Evolutionary conservation across 257 asterid species (phyloP), one percentile per base, ranked within the genome.

Genomic region (Ilex asprella): DNA sequence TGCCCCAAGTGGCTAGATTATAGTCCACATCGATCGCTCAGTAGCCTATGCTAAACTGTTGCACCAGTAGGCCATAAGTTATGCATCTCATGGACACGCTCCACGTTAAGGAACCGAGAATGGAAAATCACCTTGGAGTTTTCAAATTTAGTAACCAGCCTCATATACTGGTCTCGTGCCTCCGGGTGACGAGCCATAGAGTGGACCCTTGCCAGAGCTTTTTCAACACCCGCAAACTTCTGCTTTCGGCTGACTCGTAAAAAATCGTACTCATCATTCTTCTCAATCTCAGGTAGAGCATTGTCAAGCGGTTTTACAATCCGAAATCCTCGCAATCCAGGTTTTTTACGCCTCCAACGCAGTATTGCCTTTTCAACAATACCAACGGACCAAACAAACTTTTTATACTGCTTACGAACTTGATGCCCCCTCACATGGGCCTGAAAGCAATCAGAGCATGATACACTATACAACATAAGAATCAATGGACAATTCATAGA

Each of bases 341-440:
- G 30, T 52, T 56, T 68, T 39, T 68, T 73, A 58, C 73, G 61
- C 74, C 78, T 73, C 78, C 78, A 73, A 14, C 74, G 78, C 53
- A 68, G 56, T 54, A 73, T 73, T 3, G 31, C 78, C 57, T 68
- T 73, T 59, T 73, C 78, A 52, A 73, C 62, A 52, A 73, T 57
- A 49, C 78, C 35, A 44, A 73, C 74, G 0, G 71, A 46, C 78
- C 78, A 68, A 55, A 68, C 55, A 16, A 73, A 53, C 67, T 67
- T 67, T 59, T 63, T 64, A 39, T 59, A 68, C 9, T 68, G 67
- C 70, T 63, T 73, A n/a, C 61, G 55, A 58, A 63, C 71, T 54
- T 67, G 74, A 73, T 63, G 67, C 31, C 70, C 78, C 61, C 70
- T 61, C n/a, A 67, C 63, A 67, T 55, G 71, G 35, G 74, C 78